These are phyloP conservation scores for Penicillium longicatenatum DNA, from an alignment of 495 filamentous ascomycete genomes.

Conservation along the genomic window DNA sequence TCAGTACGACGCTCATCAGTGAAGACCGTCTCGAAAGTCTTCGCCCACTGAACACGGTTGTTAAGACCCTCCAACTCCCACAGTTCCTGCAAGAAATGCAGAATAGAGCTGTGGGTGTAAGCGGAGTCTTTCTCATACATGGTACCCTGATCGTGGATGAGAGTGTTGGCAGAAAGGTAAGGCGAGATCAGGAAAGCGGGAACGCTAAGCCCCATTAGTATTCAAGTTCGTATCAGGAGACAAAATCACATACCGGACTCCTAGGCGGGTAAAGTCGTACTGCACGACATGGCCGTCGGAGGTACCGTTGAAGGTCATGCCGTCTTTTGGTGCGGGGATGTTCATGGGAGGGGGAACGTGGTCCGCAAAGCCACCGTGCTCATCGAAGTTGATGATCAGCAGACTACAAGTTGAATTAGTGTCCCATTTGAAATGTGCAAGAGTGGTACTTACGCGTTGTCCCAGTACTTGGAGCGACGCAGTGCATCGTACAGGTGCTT, in stretches of 20 bases:
- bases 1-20: constrained; percentile 25
- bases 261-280: constrained; percentile 49
- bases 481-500: constrained; percentile 51
- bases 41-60: constrained; percentile 42
- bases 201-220: constrained; percentile 23
- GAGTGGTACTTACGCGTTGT: constrained; percentile 35
- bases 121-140: constrained; percentile 40
- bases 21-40: constrained; percentile 48
- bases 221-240: not conserved
- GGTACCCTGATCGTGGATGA: constrained; percentile 44
- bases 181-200: constrained; percentile 50
- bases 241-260: constrained; percentile 33
- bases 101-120: constrained; percentile 47
- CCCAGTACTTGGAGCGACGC: constrained; percentile 46
- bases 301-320: constrained; percentile 38
- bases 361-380: constrained; percentile 51
- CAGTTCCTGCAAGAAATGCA: constrained; percentile 44
- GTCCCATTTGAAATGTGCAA: not conserved
- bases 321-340: constrained; percentile 39
- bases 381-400: constrained; percentile 52
- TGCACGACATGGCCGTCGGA: constrained; percentile 39
- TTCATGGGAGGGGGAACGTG: constrained; percentile 46
- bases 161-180: constrained; percentile 38
- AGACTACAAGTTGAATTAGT: constrained; percentile 26
- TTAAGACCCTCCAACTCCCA: constrained; percentile 46